phyloP scores from a whole-genome alignment of 202 grass and related monocot genomes.

The Setaria viridis region DNA sequence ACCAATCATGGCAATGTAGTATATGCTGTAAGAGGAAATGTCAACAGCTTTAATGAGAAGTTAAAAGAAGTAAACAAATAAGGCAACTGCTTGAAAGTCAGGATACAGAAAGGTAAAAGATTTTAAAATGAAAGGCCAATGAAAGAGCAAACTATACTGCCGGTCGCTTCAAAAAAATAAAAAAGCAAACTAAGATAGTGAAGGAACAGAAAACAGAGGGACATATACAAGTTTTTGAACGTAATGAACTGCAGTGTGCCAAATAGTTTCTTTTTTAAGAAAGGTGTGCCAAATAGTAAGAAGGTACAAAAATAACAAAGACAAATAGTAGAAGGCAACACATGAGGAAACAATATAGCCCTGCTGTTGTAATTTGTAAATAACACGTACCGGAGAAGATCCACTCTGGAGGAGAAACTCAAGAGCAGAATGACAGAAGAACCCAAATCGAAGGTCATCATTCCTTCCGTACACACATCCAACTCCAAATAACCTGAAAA shows the following conservation, averaged over 20 bases:
- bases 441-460: slow-evolving; percentile 73
- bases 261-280: too few species aligned
- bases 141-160: background rate
- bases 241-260: background rate
- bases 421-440: slow-evolving; percentile 85
- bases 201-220: slow-evolving; percentile 7
- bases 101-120: background rate
- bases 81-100: background rate
- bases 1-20: slow-evolving; percentile 97
- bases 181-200: background rate
- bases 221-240: slow-evolving; percentile 2
- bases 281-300: background rate
- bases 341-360: slow-evolving; percentile 1
- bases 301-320: slow-evolving; percentile 2
- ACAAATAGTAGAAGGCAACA: background rate
- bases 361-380: background rate
- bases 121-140: background rate
- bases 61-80: slow-evolving; percentile 16
- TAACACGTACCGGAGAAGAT: slow-evolving; percentile 56
- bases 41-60: slow-evolving; percentile 2
- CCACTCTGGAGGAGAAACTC: slow-evolving; percentile 79
- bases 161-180: too few species aligned
- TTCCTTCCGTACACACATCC: slow-evolving; percentile 87
- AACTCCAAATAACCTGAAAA: slow-evolving; percentile 73
- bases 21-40: slow-evolving; percentile 65